Evolutionary conservation across 176 grass and related monocot species (phyloP), one percentile per base, ranked within the genome.

Genomic region (Lolium multiflorum): DNA sequence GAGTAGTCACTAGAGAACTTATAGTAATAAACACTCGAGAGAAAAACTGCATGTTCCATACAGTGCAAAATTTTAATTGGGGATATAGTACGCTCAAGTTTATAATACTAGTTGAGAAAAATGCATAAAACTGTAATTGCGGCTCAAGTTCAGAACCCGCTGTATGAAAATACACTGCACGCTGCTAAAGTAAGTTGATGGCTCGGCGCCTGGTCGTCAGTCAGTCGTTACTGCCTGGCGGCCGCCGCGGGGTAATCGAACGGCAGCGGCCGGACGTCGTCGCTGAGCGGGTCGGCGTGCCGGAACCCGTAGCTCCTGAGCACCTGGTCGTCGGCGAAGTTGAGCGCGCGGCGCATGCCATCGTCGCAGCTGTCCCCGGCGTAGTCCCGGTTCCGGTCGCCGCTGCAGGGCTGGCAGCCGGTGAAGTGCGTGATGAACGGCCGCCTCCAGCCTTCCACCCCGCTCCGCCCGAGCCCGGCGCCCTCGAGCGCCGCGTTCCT

Each of bases 351-450:
- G 44, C 81, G 89, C 88, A 98, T 94, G 12, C 91, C 93, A 46
- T 96, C 86, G 73, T 71, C 82, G 90, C 96, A 98, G 74, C 78
- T 92, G 66, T 77, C 71, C n/a, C 86, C 87, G 2, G 86, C 69
- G 81, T 98, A 98, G 68, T 84, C 26, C 93, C 89, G 70, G 81
- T 96, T 98, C 82, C 83, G 87, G 24, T 94, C 52, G 1, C 93
- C 96, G 68, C 93, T 94, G 91, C 96, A 98, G 0, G 93, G 96
- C 86, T 98, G 96, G 71, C 96, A 98, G 13, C 96, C 96, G 4
- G 91, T 95, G 93, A 98, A 98, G 83, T 98, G 96, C 77, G 93
- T 98, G 51, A 98, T 55, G 71, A 98, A 92, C 2, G 96, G 96
- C 0, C 96, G 82, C 44, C 89, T 81, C 91, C 88, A 92, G 17